phyloP scores from a whole-genome alignment of 371 early-diverging fungal genomes.

The Mortierella sp. region DNA sequence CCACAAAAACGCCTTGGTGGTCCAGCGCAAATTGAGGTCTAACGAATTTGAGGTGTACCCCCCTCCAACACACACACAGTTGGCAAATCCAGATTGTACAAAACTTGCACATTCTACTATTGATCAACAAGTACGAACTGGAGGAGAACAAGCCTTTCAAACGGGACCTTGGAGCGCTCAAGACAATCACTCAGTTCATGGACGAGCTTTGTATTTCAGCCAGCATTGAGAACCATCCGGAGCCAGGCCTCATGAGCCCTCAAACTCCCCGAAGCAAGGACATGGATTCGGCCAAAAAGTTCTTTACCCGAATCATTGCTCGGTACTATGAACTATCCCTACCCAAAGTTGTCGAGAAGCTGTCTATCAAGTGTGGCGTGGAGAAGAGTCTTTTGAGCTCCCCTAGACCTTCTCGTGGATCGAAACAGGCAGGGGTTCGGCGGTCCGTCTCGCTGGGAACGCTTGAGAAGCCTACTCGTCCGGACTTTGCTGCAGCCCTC shows the following conservation, averaged over 20 bases:
- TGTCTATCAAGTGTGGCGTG: slow-evolving; percentile 42
- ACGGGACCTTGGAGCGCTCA: slow-evolving; percentile 41
- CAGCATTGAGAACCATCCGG: slow-evolving; percentile 26
- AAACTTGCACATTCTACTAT: slow-evolving; percentile 37
- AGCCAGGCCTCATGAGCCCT: slow-evolving; percentile 34
- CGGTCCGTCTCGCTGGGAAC: slow-evolving; percentile 37
- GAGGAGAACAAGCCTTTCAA: slow-evolving; percentile 51
- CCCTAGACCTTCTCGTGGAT: slow-evolving; percentile 21
- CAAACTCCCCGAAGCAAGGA: slow-evolving; percentile 43
- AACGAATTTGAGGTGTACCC: too few relatives aligned
- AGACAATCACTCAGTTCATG: slow-evolving; percentile 31
- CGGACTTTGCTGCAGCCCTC: slow-evolving; percentile 14
- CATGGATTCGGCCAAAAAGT: slow-evolving; percentile 48
- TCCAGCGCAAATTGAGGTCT: too few relatives aligned
- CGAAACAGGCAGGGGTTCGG: slow-evolving; percentile 25
- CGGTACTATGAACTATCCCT: slow-evolving; percentile 35
- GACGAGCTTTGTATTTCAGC: slow-evolving; percentile 43
- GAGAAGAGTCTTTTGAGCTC: slow-evolving; percentile 35
- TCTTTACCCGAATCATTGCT: slow-evolving; percentile 32
- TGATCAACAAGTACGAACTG: slow-evolving; percentile 39
- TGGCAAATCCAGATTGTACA: slow-evolving; percentile 51
- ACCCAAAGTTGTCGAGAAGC: slow-evolving; percentile 34
- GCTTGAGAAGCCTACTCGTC: slow-evolving; percentile 31
- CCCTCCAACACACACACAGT: slow-evolving; percentile 5
- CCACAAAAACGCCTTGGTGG: too few relatives aligned